A percentile compares a stretch with the other conserved stretches of the same genome.
Evolutionary conservation across 306 rosid species (phyloP).

Genomic region (Lithocarpus polystachyus): DNA sequence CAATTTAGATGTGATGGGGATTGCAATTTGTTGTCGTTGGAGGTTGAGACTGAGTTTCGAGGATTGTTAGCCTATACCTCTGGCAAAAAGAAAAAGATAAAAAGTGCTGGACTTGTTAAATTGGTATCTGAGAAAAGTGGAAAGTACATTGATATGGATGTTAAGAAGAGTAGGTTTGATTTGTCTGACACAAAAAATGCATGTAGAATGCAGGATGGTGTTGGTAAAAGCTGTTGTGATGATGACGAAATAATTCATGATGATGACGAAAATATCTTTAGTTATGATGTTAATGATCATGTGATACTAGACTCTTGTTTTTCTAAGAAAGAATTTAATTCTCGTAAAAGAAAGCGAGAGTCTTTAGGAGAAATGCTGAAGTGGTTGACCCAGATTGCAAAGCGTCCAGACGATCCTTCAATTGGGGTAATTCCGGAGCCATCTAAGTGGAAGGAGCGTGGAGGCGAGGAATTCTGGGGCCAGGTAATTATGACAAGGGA

Average conservation of each 20-base stretch:
- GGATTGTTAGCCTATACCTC: conserved; percentile 31
- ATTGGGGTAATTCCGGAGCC: conserved; percentile 46
- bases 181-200: conserved; percentile 21
- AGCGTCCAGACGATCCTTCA: conserved; percentile 46
- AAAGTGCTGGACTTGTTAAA: conserved; percentile 23
- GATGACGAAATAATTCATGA: conserved; percentile 13
- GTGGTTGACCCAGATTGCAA: conserved; percentile 61
- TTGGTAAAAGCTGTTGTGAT: conserved; percentile 11
- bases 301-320: conserved; percentile 18
- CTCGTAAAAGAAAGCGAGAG: conserved; percentile 62
- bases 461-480: conserved; percentile 43
- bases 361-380: conserved; percentile 56
- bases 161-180: conserved; percentile 23
- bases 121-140: conserved; percentile 31
- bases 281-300: conserved; percentile 13
- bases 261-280: neutral
- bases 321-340: conserved; percentile 28
- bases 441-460: conserved; percentile 52
- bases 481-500: conserved; percentile 64
- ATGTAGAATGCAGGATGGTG: conserved; percentile 16
- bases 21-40: conserved; percentile 35
- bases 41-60: conserved; percentile 49
- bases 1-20: conserved; percentile 24
- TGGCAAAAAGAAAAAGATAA: conserved; percentile 25
- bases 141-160: conserved; percentile 25